Base-by-base conservation (phyloP, 2,329 filamentous ascomycete species). In the Penicillium sp. region DNA sequence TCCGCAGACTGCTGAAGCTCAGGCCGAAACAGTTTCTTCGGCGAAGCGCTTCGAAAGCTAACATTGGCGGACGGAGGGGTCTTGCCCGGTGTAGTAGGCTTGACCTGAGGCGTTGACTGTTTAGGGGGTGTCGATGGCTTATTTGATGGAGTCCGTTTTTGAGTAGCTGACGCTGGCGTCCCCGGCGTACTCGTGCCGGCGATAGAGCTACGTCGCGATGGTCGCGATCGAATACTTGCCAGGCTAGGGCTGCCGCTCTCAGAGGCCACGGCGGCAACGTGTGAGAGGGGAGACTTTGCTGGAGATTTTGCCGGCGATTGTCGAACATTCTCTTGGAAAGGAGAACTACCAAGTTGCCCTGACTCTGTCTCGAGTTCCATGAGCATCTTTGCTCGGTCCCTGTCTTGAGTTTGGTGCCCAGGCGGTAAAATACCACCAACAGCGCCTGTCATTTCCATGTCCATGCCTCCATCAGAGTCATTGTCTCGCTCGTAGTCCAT, bases 371-470 rank as follows among this genome's bases (percentile, higher is more conserved):
- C 85, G 61, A 82, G 74, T 63, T 87, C 84, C 83, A 87, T 85
- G 13, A 84, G 69, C 47, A 79, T 79, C 68, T 84, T 87, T 9
- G 81, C 84, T 55, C 81, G 74, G 9, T 74, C 70, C 39, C 80
- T 79, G 35, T 76, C 73, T 49, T 76, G 76, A 21, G 69, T 69
- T 68, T 61, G 71, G 22, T 67, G 58, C 47, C 72, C 75, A 60
- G 72, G 77, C 71, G 68, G 68, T 43, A 89, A 76, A 50, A 91
- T 81, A 24, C 76, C 76, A 55, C 78, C 79, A 62, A 79, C 68
- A 24, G 78, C 78, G 27, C 72, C 68, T 9, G 78, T 81, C 56
- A 90, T 87, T 50, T 91, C 87, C 86, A 89, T 87, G 37, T 82
- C 77, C 63, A 70, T 68, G 19, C 53, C 65, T 16, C 52, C 63